These are phyloP conservation scores for Globisporangium spinosum DNA, from an alignment of 352 stramenopile genomes.

Conservation along the genomic window DNA sequence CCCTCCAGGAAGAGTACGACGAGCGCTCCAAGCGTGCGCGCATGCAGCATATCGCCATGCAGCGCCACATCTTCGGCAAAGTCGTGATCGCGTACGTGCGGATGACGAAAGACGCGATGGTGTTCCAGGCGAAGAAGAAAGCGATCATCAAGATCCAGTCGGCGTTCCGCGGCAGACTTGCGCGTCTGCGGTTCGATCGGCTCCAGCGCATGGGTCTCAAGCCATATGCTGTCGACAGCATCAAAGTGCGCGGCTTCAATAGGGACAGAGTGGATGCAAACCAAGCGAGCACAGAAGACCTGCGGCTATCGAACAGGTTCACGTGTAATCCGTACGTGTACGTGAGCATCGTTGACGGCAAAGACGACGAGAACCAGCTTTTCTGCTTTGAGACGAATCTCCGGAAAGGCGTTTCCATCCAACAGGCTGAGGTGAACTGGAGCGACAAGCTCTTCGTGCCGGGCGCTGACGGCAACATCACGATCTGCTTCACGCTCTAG, in stretches of 20 bases:
- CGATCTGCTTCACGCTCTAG: conserved; percentile 64
- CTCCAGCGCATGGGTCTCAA: conserved; percentile 54
- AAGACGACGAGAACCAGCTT: conserved; percentile 58
- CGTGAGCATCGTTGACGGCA: conserved; percentile 60
- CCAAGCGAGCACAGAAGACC: conserved; percentile 26
- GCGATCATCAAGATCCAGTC: conserved; percentile 57
- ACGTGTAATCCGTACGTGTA: conserved; percentile 74
- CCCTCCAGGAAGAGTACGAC: conserved; percentile 59
- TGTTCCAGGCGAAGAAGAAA: conserved; percentile 58
- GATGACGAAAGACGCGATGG: conserved; percentile 55
- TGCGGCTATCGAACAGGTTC: conserved; percentile 64
- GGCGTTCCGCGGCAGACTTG: conserved; percentile 40
- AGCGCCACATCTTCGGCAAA: conserved; percentile 48
- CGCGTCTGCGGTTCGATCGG: conserved; percentile 42
- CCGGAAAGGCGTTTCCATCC: conserved; percentile 22
- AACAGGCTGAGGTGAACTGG: conserved; percentile 45
- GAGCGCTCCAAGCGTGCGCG: conserved; percentile 35
- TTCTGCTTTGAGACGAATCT: conserved; percentile 73
- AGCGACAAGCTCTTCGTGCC: conserved; percentile 61
- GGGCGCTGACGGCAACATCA: conserved; percentile 61
- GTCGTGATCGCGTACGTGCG: conserved; percentile 61
- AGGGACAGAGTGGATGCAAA: neutral
- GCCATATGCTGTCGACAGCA: conserved; percentile 45
- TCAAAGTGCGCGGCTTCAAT: conserved; percentile 27
- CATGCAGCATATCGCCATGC: conserved; percentile 35